Base-by-base conservation (phyloP, 1,284 basidiomycete genomes). In the Xerocomus minutiporus region DNA sequence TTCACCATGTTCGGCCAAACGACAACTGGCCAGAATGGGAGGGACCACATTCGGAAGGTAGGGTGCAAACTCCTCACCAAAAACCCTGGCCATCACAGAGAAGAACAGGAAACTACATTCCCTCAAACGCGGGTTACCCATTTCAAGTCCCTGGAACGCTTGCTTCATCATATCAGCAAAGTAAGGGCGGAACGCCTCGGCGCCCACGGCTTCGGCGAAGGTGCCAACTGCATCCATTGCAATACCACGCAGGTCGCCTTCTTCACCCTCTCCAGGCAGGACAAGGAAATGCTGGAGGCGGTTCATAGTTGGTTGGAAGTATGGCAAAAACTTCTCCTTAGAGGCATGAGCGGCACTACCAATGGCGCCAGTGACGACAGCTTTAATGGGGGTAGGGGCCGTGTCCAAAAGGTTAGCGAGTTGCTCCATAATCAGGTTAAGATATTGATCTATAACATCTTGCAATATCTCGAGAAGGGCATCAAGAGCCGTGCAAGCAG, bases 71-170 rank as follows among this genome's bases (percentile, higher is more conserved):
- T 99, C 95, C 58, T 92, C 91, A 57, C 86, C 91, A 66, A 97
- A 99, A 28, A 99, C 94, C 50, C 91, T 83, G 26, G 95, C 89
- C 91, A 99, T 96, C 61, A 97, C 93, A 57, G 94, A 92, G 64
- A 99, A 99, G 84, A 98, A 98, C 65, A 99, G 79, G 84, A 97
- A 99, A 65, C 89, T 92, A 73, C 94, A 97, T 73, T 99, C 97
- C 61, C 93, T 83, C 56, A 99, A 78, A 57, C 94, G 82, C 5
- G 94, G 88, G 59, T 83, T 89, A 61, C 92, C 90, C 72, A 96
- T 83, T 57, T 90, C 85, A 56, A 96, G 83, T 47, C 91, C 95
- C 62, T 90, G 83, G 77, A 98, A 95, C 4, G 95, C 92, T 62
- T 93, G 86, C 69, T 88, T 87, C 96, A 99, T 98, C 80, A 97